Evolutionary conservation across 2,329 filamentous ascomycete genomes (phyloP), one percentile per base, ranked within the genome.

Genomic region (Aureobasidium sp.): DNA sequence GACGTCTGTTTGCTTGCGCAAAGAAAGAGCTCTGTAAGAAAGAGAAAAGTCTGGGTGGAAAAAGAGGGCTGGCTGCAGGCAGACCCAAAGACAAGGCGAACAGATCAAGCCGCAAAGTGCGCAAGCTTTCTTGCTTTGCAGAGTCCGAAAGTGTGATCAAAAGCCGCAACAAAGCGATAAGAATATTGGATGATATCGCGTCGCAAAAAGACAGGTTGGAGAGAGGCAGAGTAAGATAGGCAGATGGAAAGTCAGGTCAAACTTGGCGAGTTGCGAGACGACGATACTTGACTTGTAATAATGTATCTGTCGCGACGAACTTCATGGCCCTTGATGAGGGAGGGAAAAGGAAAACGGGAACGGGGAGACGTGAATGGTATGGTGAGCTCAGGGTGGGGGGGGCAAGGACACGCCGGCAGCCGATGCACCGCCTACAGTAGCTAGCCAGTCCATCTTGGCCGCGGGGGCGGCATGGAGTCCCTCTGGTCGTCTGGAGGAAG

Each of bases 21-120:
- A 51, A 51, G 27, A n/a, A 34, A 41, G 32, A 48, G 44, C 44
- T 16, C 29, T 50, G 44, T 32, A 39, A 38, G 47, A 50, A 51
- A 37, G 48, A 29, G 27, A 41, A 14, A 37, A 39, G 34, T 2
- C 17, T 35, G 30, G 4, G 30, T 39, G 29, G 25, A 39, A 21
- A 49, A 50, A 50, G 35, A 41, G 48, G 48, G 48, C 35, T 40
- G 37, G 48, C 48, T 51, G 48, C 48, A 51, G 48, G 48, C 27
- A 51, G 48, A 29, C 25, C 37, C 19, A 25, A 47, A 24, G 37
- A 51, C 37, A 51, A 51, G 48, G 48, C 48, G 48, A 48, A 34
- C 16, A 30, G 48, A 51, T 17, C 34, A 21, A n/a, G 19, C 19
- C 37, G 48, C 10, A 12, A 51, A 37, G 35, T 50, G 41, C 39